Conservation (phyloP, 371 early-diverging fungal genomes). For the Blyttiomyces sp. region DNA sequence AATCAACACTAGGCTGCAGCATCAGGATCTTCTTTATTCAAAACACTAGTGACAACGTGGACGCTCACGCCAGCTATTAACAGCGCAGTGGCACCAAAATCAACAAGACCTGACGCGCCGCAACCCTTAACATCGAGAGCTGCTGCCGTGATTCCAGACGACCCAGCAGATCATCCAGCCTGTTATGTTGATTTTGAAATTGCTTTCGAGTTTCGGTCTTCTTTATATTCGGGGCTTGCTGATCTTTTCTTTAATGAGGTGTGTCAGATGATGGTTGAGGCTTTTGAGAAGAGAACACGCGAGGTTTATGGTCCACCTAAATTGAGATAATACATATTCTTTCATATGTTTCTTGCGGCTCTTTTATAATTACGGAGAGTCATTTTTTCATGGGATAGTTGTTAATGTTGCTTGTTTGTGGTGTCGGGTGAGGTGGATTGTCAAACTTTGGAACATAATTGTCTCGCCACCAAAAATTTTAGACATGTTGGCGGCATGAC, state of each 20-base stretch:
- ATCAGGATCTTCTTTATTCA: conserved; percentile 64
- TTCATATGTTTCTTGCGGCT: too few relatives aligned
- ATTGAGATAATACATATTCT: too few relatives aligned
- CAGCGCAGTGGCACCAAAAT: neutral
- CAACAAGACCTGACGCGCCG: neutral
- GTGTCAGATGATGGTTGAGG: conserved; percentile 65
- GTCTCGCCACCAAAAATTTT: too few relatives aligned
- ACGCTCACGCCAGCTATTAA: conserved; percentile 45
- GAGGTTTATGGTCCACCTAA: conserved; percentile 60
- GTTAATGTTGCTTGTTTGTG: too few relatives aligned
- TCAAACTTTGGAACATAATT: too few relatives aligned
- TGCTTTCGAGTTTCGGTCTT: conserved; percentile 74
- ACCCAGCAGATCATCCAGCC: conserved; percentile 42
- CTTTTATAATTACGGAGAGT: too few relatives aligned
- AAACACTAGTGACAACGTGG: conserved; percentile 68
- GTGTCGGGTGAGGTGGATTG: too few relatives aligned
- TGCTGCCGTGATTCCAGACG: conserved; percentile 26
- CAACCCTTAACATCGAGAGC: neutral
- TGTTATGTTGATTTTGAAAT: conserved; percentile 71
- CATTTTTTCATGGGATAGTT: too few relatives aligned
- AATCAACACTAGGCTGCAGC: conserved; percentile 55
- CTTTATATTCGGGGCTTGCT: conserved; percentile 71
- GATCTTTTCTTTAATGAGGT: conserved; percentile 75
- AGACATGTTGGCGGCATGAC: too few relatives aligned
- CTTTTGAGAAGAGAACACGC: conserved; percentile 66